Evolutionary conservation across 2,329 filamentous ascomycete species (phyloP).

Genomic region (Xylariaceae sp.): DNA sequence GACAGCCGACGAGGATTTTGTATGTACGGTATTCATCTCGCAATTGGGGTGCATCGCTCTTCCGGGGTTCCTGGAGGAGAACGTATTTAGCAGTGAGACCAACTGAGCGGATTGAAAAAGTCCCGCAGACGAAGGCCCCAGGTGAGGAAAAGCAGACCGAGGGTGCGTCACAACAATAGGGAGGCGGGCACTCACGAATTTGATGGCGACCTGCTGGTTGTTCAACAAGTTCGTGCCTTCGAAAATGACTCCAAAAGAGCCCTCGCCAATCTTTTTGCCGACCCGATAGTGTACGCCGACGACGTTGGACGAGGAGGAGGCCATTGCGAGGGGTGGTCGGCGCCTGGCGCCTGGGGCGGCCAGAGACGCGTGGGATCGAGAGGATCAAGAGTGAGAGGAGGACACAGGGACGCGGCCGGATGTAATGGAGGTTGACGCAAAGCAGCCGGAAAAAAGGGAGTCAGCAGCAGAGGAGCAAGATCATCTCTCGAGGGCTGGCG

Average conservation of each 20-base stretch:
- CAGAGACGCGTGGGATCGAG: conserved; percentile 4
- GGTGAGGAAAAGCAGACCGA: conserved; percentile 3
- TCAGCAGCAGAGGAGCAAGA: neutral
- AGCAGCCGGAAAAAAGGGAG: conserved; percentile 6
- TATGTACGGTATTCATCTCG: conserved; percentile 98
- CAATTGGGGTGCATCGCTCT: conserved; percentile 95
- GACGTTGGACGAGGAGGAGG: conserved; percentile 88
- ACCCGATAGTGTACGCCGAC: conserved; percentile 98
- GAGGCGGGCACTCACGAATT: conserved; percentile 77
- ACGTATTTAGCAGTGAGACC: conserved; percentile 4
- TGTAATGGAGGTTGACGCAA: conserved; percentile 6
- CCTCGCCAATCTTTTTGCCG: conserved; percentile 99
- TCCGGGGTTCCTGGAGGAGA: conserved; percentile 72
- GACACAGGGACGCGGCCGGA: conserved; percentile 1
- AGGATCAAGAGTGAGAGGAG: conserved; percentile 10
- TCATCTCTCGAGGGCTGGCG: conserved; percentile 1
- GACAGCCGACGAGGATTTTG: conserved; percentile 98
- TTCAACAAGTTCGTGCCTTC: conserved; percentile 98
- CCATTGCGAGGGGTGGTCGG: conserved; percentile 46
- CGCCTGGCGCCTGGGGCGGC: conserved; percentile 2
- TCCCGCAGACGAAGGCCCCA: neutral
- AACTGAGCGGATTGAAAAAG: neutral
- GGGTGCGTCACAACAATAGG: too few species aligned
- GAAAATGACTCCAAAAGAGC: conserved; percentile 97
- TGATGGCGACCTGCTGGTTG: conserved; percentile 98